phyloP scores from a whole-genome alignment of 768 basidiomycete species.

The Phylloporus rhodoxanthus region DNA sequence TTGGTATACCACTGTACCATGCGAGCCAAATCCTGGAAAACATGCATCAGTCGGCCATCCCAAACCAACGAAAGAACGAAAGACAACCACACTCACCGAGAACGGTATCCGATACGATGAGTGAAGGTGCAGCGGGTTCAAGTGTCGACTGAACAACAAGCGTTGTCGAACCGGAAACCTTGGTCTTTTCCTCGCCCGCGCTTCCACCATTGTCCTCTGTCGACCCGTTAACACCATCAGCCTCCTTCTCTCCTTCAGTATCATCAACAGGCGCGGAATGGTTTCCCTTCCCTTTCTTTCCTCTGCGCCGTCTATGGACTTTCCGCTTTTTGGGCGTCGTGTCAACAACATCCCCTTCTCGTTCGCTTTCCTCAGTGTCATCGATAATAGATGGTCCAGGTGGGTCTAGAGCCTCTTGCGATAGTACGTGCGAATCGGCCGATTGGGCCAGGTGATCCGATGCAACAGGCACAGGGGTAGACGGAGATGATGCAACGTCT shows the following conservation, averaged over 20 bases:
- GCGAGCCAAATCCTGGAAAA: conserved; percentile 79
- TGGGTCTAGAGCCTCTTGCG: conserved; percentile 8
- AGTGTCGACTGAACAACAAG: conserved; percentile 25
- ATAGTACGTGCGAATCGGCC: conserved; percentile 2
- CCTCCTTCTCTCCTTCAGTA: conserved; percentile 22
- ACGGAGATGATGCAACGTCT: conserved; percentile 1
- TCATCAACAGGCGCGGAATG: conserved; percentile 16
- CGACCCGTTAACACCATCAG: conserved; percentile 11
- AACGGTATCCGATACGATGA: conserved; percentile 67
- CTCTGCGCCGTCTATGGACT: conserved; percentile 38
- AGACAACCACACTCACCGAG: conserved; percentile 49
- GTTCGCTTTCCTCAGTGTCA: conserved; percentile 57
- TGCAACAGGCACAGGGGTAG: not conserved
- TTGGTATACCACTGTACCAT: conserved; percentile 92
- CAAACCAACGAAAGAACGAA: not conserved
- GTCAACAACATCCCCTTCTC: conserved; percentile 39
- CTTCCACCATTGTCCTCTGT: conserved; percentile 36
- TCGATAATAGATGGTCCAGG: conserved; percentile 12
- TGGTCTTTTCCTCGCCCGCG: conserved; percentile 15
- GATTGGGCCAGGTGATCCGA: conserved; percentile 1
- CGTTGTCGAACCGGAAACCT: conserved; percentile 6
- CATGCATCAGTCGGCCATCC: conserved; percentile 4
- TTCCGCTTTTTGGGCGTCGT: conserved; percentile 41
- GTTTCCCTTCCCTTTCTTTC: conserved; percentile 48
- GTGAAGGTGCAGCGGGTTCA: conserved; percentile 37